A percentile compares a stretch with the other conserved stretches of the same genome.
phyloP scores from a whole-genome alignment of 495 filamentous ascomycete genomes.

The Penicillium subrubescens region DNA sequence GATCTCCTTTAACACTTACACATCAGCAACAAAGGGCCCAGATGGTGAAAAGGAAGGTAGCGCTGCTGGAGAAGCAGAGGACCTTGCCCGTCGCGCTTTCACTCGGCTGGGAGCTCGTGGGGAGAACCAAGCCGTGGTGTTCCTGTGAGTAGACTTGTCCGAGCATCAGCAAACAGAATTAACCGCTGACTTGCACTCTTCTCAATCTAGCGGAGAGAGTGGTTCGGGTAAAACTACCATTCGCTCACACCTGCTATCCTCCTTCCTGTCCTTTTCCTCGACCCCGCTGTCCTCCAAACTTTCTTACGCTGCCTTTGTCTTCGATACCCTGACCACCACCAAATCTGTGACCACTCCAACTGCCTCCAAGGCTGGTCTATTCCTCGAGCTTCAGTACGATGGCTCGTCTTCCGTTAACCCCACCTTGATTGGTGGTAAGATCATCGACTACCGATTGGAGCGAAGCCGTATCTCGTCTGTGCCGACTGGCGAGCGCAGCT shows the following conservation, averaged over 20 bases:
- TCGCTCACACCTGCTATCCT: conserved; percentile 81
- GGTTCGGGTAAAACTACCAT: conserved; percentile 95
- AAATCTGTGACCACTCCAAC: conserved; percentile 94
- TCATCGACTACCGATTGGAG: conserved; percentile 91
- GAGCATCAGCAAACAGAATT: not conserved
- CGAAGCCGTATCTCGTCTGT: conserved; percentile 86
- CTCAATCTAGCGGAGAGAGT: conserved; percentile 74
- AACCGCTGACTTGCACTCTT: conserved; percentile 9
- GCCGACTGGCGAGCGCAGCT: conserved; percentile 93
- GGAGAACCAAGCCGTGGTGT: conserved; percentile 90
- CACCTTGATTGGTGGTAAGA: conserved; percentile 86
- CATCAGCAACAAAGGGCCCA: conserved; percentile 79
- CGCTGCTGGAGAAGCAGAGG: conserved; percentile 84
- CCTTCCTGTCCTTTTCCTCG: conserved; percentile 81
- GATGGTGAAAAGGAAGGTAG: conserved; percentile 86
- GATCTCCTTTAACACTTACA: conserved; percentile 90
- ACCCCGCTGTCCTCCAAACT: conserved; percentile 92
- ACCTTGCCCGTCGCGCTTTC: conserved; percentile 81
- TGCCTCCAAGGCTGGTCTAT: conserved; percentile 92
- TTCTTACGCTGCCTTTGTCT: conserved; percentile 89
- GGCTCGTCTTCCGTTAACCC: conserved; percentile 78
- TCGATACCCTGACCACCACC: conserved; percentile 95
- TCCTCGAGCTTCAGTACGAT: conserved; percentile 95
- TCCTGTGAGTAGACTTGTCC: conserved; percentile 67
- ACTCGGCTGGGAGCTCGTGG: conserved; percentile 82